Evolutionary conservation across 2,329 filamentous ascomycete genomes (phyloP), one percentile per base, ranked within the genome.

Genomic region (Escovopsis sp.): DNA sequence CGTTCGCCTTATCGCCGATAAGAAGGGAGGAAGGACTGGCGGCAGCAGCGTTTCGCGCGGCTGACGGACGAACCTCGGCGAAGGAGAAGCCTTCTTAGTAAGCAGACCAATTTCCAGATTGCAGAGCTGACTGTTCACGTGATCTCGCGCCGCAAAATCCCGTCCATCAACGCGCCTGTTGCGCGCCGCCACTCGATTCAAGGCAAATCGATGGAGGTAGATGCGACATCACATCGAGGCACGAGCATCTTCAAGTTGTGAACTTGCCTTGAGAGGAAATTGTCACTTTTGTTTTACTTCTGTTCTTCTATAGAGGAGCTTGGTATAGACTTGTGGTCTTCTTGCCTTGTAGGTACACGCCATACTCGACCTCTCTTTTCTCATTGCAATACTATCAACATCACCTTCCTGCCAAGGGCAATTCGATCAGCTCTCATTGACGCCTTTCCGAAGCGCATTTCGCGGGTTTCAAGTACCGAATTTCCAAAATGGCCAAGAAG

Each of bases 401-500:
- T 20, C 20, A 20, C 6, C 20, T 20, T 1, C 2, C 20, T 20
- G 20, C 20, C 20, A 4, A 6, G 20, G 20, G 6, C 20, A 20
- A 20, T 20, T 20, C 20, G 20, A 20, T 6, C 20, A 20, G 20
- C 20, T 20, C 20, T 20, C 20, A 20, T 20, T 20, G 20, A 20
- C 20, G 6, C 20, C 20, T 20, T 20, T 20, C 20, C 20, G 20
- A 20, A 20, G 20, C 20, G 20, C 20, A 20, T 20, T 20, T 20
- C 20, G 20, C 20, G 20, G 3, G 6, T 6, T 20, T 6, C 4
- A 20, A 20, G 20, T 20, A 20, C 20, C 20, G 4, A 20, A 20
- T 25, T 31, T 37, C 39, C 27, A 51, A 35, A 32, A 75, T 77
- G 71, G 56, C 64, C 2, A 61, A 62, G 13, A 64, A 59, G 16